Conservation (phyloP, 345 rosid genomes). For the Noccaea caerulescens region DNA sequence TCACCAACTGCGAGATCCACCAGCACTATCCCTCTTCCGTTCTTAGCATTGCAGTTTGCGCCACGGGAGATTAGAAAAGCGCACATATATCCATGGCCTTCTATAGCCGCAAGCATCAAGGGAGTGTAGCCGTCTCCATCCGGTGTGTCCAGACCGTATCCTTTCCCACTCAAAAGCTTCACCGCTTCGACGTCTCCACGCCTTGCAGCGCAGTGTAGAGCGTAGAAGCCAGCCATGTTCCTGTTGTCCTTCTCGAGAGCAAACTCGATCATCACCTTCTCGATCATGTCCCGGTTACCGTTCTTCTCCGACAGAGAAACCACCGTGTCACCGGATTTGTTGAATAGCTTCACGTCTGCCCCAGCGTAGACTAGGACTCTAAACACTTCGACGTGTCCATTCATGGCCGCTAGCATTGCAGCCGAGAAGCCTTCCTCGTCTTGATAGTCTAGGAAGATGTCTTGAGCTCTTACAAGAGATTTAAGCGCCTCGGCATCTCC, state of each 20-base stretch:
- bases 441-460: constrained; percentile 68
- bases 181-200: constrained; percentile 83
- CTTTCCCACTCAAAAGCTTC: constrained; percentile 61
- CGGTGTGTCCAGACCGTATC: constrained; percentile 69
- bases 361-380: constrained; percentile 78
- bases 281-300: constrained; percentile 66
- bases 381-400: constrained; percentile 80
- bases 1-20: constrained; percentile 61
- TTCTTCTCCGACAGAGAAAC: constrained; percentile 66
- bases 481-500: constrained; percentile 76
- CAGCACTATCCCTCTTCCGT: constrained; percentile 67
- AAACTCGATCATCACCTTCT: constrained; percentile 93
- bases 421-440: constrained; percentile 83
- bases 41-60: constrained; percentile 63
- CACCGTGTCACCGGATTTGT: constrained; percentile 77
- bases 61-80: constrained; percentile 67
- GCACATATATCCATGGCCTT: constrained; percentile 69
- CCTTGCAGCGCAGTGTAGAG: constrained; percentile 94
- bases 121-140: constrained; percentile 93
- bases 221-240: constrained; percentile 68
- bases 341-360: constrained; percentile 81
- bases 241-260: constrained; percentile 81
- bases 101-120: constrained; percentile 90
- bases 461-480: constrained; percentile 49
- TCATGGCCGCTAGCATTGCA: constrained; percentile 83